Percentiles rank a stretch among this genome's conserved stretches.
Conservation (phyloP, 768 basidiomycete species). For the Thelephora ganbajun region DNA sequence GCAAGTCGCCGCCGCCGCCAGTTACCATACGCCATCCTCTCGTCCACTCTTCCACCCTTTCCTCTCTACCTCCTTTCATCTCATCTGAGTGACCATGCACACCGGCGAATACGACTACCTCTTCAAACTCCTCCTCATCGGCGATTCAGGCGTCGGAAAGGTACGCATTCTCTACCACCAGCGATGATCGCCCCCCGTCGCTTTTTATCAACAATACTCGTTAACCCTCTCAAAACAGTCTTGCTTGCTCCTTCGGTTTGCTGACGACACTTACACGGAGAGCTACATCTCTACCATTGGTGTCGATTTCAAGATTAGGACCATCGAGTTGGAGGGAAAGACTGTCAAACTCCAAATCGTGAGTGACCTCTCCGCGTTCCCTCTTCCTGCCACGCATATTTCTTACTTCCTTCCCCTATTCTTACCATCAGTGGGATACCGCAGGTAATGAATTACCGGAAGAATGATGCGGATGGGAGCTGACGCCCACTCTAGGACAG, state of each 20-base stretch:
- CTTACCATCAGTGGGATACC: conserved; percentile 77
- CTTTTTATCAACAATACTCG: background rate
- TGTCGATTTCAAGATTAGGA: conserved; percentile 98
- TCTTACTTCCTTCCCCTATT: background rate
- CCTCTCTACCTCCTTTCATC: conserved; percentile 13
- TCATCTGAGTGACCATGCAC: conserved; percentile 43
- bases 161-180: conserved; percentile 22
- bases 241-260: conserved; percentile 80
- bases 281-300: conserved; percentile 97
- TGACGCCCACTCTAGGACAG: conserved; percentile 43
- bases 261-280: conserved; percentile 96
- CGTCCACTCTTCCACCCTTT: conserved; percentile 20
- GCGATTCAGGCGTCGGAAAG: conserved; percentile 93
- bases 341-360: conserved; percentile 98
- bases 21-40: conserved; percentile 15
- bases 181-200: background rate
- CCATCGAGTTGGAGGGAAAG: conserved; percentile 97
- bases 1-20: conserved; percentile 13
- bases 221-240: conserved; percentile 40
- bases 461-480: background rate
- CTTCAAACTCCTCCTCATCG: conserved; percentile 91
- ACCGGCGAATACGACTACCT: conserved; percentile 93
- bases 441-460: conserved; percentile 45
- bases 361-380: conserved; percentile 18
- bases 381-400: too few species aligned